Percentiles rank a stretch among this genome's conserved stretches.
Evolutionary conservation across 176 grass and related monocot species (phyloP).

Genomic region (Juncus inflexus): DNA sequence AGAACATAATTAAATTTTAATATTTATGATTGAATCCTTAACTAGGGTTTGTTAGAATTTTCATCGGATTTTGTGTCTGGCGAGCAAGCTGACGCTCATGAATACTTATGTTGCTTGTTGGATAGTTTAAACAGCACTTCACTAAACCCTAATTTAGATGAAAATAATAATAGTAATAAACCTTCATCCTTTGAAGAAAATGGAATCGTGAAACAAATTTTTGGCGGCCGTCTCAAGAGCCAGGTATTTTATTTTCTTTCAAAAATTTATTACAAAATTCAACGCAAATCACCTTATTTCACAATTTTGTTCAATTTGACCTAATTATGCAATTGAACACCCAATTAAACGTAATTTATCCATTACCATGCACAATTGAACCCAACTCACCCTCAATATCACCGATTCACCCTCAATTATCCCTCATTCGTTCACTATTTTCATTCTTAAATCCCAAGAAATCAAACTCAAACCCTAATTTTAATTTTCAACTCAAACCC

Average conservation of each 20-base stretch:
- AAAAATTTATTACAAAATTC: constrained; percentile 1
- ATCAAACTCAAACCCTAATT: background rate
- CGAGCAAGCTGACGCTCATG: constrained; percentile 88
- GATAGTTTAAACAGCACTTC: constrained; percentile 69
- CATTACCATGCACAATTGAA: background rate
- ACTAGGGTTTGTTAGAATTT: constrained; percentile 57
- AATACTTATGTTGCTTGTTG: constrained; percentile 71
- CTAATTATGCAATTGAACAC: background rate
- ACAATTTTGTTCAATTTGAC: background rate
- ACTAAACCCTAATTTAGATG: constrained; percentile 29
- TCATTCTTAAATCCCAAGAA: too few species aligned
- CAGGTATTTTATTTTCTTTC: constrained; percentile 41
- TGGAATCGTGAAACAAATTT: constrained; percentile 77
- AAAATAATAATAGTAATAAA: constrained; percentile 13
- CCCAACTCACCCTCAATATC: too few species aligned
- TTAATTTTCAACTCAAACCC: background rate
- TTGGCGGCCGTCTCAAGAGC: constrained; percentile 76
- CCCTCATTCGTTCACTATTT: background rate
- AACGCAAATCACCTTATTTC: background rate
- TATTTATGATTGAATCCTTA: constrained; percentile 28
- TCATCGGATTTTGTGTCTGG: constrained; percentile 59
- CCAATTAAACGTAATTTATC: background rate
- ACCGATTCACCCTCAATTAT: constrained; percentile 4
- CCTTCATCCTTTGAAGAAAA: constrained; percentile 47
- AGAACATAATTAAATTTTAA: too few species aligned